phyloP scores from a whole-genome alignment of 805 yeast genomes.

The Blastobotrys terrestris region DNA sequence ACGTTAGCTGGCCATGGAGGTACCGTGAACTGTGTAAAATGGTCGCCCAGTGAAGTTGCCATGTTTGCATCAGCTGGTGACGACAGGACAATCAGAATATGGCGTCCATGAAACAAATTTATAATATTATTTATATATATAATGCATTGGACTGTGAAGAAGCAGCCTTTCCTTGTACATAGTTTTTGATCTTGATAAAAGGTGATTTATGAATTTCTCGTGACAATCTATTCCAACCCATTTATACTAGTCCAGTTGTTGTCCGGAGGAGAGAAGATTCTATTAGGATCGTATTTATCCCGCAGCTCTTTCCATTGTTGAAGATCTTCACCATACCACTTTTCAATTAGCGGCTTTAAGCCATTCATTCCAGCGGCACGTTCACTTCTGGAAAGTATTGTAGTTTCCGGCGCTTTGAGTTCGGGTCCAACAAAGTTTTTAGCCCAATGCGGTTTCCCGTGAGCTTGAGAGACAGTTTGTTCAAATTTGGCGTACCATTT shows the following conservation, averaged over 20 bases:
- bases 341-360: slow-evolving; percentile 56
- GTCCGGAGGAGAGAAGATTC: slow-evolving; percentile 58
- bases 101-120: slow-evolving; percentile 17
- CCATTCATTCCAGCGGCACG: slow-evolving; percentile 75
- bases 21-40: slow-evolving; percentile 71
- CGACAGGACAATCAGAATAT: slow-evolving; percentile 59
- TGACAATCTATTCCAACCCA: slow-evolving; percentile 36
- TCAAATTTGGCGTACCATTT: slow-evolving; percentile 86
- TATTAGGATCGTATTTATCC: slow-evolving; percentile 67
- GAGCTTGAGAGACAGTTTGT: slow-evolving; percentile 63
- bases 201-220: background rate
- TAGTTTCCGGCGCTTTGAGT: slow-evolving; percentile 24
- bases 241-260: slow-evolving; percentile 76
- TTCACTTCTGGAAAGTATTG: background rate
- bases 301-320: slow-evolving; percentile 56
- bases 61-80: slow-evolving; percentile 84
- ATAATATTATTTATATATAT: too few relatives aligned
- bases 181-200: background rate
- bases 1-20: slow-evolving; percentile 58
- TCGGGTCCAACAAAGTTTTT: slow-evolving; percentile 76
- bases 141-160: background rate
- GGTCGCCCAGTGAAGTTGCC: slow-evolving; percentile 46
- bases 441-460: slow-evolving; percentile 98
- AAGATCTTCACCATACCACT: slow-evolving; percentile 78
- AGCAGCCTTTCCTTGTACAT: background rate